Evolutionary conservation across 2,329 filamentous ascomycete genomes (phyloP).

Genomic region (Ophiostoma novo-ulmi): DNA sequence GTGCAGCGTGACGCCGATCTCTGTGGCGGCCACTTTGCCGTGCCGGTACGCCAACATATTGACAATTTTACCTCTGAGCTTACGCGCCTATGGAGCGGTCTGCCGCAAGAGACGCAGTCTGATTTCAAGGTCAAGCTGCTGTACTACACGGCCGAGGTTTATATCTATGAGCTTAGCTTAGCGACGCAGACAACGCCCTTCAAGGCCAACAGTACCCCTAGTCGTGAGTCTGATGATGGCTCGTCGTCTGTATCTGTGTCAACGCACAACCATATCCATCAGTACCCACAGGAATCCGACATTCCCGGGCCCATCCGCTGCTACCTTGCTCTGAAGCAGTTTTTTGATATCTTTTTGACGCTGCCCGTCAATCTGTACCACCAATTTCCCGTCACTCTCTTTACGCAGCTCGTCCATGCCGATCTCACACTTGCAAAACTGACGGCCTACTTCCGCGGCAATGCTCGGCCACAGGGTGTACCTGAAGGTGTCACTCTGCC

Average conservation of each 20-base stretch:
- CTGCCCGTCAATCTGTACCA: conserved; percentile 24
- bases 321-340: conserved; percentile 23
- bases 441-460: conserved; percentile 27
- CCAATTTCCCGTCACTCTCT: conserved; percentile 24
- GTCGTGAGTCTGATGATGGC: conserved; percentile 21
- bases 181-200: conserved; percentile 18
- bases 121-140: conserved; percentile 26
- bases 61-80: conserved; percentile 24
- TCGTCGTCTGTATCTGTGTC: background rate
- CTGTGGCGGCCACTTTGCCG: conserved; percentile 18
- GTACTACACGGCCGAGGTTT: conserved; percentile 27
- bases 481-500: conserved; percentile 24
- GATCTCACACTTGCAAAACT: conserved; percentile 28
- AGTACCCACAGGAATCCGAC: conserved; percentile 15
- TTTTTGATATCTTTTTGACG: conserved; percentile 27
- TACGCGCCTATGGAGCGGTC: conserved; percentile 18
- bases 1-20: conserved; percentile 26
- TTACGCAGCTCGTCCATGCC: conserved; percentile 27
- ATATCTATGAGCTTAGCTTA: conserved; percentile 28
- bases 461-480: conserved; percentile 15
- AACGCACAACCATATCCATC: background rate
- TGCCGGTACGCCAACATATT: conserved; percentile 23
- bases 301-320: conserved; percentile 24
- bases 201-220: conserved; percentile 19
- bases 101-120: conserved; percentile 18